These are phyloP conservation scores for Rhododendron kiyosumense DNA, from an alignment of 148 eudicot species.

Conservation along the genomic window DNA sequence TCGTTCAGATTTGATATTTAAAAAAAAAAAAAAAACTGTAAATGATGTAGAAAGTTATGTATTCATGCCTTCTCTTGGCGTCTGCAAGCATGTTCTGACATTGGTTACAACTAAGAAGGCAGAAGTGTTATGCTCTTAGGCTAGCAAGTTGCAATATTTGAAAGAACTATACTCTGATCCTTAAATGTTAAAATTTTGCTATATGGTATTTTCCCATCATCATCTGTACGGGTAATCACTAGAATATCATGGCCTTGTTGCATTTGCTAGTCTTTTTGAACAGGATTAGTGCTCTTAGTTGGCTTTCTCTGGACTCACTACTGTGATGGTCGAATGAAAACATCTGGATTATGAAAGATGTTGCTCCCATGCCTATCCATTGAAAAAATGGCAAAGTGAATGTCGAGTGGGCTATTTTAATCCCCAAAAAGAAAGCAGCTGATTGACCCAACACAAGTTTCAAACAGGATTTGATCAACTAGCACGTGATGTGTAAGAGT, in stretches of 20 bases:
- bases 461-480: background rate
- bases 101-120: background rate
- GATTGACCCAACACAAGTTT: background rate
- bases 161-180: background rate
- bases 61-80: background rate
- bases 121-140: background rate
- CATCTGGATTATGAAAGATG: conserved; percentile 1
- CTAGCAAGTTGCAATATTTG: background rate
- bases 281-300: background rate
- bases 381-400: background rate
- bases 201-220: background rate
- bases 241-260: background rate
- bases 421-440: background rate
- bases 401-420: background rate
- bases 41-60: background rate
- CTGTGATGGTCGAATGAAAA: background rate
- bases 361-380: background rate
- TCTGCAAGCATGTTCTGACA: background rate
- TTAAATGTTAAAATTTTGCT: background rate
- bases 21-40: background rate
- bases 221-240: background rate
- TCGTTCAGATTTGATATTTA: background rate
- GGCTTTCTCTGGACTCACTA: background rate
- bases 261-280: background rate
- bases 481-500: background rate